Percentiles rank a stretch among this genome's conserved stretches.
phyloP scores from a whole-genome alignment of 1,284 basidiomycete species.

The Pascua sp. region DNA sequence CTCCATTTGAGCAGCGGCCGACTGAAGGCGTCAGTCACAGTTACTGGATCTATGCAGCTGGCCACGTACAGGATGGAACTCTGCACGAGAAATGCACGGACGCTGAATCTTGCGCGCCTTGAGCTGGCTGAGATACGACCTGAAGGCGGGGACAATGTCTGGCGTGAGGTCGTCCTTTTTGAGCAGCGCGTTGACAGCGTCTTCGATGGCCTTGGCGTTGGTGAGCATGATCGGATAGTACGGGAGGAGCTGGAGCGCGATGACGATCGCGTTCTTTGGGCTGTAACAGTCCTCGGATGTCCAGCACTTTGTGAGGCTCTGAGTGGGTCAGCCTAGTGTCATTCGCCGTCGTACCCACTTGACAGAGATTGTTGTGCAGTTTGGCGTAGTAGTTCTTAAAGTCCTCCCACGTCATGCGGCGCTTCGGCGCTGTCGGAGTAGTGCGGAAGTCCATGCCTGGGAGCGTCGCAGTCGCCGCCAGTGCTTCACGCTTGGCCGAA shows the following conservation, averaged over 20 bases:
- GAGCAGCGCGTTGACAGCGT: conserved; percentile 64
- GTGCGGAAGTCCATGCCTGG: conserved; percentile 58
- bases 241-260: conserved; percentile 81
- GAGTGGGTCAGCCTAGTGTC: conserved; percentile 50
- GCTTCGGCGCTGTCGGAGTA: conserved; percentile 49
- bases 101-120: conserved; percentile 25
- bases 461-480: not conserved
- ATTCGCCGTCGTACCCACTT: conserved; percentile 31
- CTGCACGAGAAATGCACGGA: conserved; percentile 22
- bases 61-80: conserved; percentile 28
- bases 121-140: conserved; percentile 31
- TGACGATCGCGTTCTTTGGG: conserved; percentile 82
- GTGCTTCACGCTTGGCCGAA: conserved; percentile 53
- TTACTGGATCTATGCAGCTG: not conserved
- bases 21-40: not conserved
- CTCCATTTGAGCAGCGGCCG: not conserved
- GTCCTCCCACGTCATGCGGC: conserved; percentile 62
- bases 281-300: conserved; percentile 61
- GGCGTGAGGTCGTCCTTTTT: conserved; percentile 55
- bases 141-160: conserved; percentile 35
- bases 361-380: conserved; percentile 70
- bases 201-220: conserved; percentile 57
- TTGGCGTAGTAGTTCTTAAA: conserved; percentile 72
- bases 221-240: conserved; percentile 71
- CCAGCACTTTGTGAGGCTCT: conserved; percentile 37